Evolutionary conservation across 805 yeast species (phyloP), one percentile per base, ranked within the genome.

Genomic region (Clavispora carvajalis): DNA sequence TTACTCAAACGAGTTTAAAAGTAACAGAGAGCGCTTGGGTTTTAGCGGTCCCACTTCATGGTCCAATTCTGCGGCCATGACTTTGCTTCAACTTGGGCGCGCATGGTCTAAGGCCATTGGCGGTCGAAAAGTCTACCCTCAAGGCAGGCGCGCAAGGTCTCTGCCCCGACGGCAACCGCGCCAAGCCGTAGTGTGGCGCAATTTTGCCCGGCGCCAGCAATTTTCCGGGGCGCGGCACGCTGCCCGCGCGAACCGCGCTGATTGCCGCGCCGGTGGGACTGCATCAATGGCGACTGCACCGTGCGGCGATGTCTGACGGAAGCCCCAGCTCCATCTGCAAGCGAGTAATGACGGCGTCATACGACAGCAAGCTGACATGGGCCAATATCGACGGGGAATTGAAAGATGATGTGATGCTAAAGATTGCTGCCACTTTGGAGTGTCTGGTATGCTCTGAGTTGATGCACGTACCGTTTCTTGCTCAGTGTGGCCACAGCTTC

Each of bases 371-470:
- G 17, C 29, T 43, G 5, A 48, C 40, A 24, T 50, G 54, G 54
- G 30, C 18, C 2, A 41, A 40, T 21, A 48, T 49, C 24, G 46
- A 46, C 30, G 29, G 30, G 22, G 49, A 39, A 44, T 54, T 60
- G 17, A 60, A 55, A 40, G 59, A 53, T n/a, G 52, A 42, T 22
- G 43, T 45, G 22, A 38, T 51, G n/a, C 30, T 41, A 7, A 44
- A 49, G 50, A 59, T 60, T 35, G 35, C 57, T 23, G 40, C 58
- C 22, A 53, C 60, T 6, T 42, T 74, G 28, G 74, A 69, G 45
- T 85, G 93, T 54, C 69, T 82, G 6, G 71, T 85, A 9, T 85
- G 93, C 53, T 79, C 81, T 25, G 91, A 84, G 38, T 60, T 74
- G 37, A 78, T 84, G 83, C 73, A 69, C 46, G 73, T 74, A 2